Percentiles rank a stretch among this genome's conserved stretches.
These are phyloP conservation scores for Incumbomyces lentus DNA, from an alignment of 2,329 filamentous ascomycete genomes.

Conservation along the genomic window DNA sequence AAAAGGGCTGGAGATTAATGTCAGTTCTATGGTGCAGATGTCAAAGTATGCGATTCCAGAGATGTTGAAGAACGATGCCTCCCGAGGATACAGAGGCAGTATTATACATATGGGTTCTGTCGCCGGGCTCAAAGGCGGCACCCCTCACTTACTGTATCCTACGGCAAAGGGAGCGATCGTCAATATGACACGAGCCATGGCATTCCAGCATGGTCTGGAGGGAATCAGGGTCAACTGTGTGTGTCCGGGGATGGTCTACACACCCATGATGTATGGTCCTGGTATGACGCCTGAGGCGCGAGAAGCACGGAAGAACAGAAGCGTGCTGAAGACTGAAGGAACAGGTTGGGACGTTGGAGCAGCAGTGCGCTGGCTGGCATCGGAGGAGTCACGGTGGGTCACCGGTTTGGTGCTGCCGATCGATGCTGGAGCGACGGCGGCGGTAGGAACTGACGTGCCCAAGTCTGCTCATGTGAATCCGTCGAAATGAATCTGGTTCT, in stretches of 20 bases:
- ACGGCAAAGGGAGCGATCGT: constrained; percentile 46
- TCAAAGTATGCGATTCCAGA: constrained; percentile 50
- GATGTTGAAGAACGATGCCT: constrained; percentile 45
- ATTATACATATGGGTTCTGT: constrained; percentile 56
- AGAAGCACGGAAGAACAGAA: constrained; percentile 39
- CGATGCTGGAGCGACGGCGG: constrained; percentile 38
- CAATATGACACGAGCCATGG: constrained; percentile 48
- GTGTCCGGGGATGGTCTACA: constrained; percentile 46
- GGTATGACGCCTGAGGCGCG: constrained; percentile 43
- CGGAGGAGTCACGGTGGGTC: constrained; percentile 44
- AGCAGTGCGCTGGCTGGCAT: constrained; percentile 43
- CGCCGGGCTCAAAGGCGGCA: constrained; percentile 46
- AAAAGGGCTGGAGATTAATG: constrained; percentile 49
- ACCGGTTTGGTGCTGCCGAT: constrained; percentile 40
- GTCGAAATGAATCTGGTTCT: too few species aligned
- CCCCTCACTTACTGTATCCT: constrained; percentile 44
- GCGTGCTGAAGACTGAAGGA: constrained; percentile 44
- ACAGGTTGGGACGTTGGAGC: constrained; percentile 45
- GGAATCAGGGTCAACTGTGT: constrained; percentile 47
- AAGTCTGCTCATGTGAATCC: constrained; percentile 28
- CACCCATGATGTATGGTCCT: constrained; percentile 44
- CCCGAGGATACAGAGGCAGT: constrained; percentile 33
- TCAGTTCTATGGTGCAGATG: constrained; percentile 57
- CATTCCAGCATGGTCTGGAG: constrained; percentile 41
- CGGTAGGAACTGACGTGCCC: constrained; percentile 33